Percentiles rank a stretch among this genome's conserved stretches.
These are phyloP conservation scores for Venturia oleaginea DNA, from an alignment of 2,329 filamentous ascomycete genomes.

Conservation along the genomic window DNA sequence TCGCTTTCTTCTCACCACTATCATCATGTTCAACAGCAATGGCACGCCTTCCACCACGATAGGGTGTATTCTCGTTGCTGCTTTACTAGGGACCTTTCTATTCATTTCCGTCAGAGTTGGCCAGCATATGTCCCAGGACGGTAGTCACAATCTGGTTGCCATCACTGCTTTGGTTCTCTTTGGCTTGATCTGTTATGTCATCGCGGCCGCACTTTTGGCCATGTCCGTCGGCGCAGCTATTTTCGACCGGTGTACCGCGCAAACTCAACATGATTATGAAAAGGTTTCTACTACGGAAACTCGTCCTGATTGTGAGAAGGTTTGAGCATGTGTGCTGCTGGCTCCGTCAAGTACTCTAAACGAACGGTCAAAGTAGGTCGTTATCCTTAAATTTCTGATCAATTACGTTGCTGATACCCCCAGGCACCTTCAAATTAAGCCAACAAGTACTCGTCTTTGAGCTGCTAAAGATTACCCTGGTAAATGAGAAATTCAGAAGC, in stretches of 20 bases:
- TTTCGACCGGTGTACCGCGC: not conserved
- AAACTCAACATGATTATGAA: not conserved
- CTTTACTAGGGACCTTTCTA: not conserved
- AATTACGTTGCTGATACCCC: no score
- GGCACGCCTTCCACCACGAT: not conserved
- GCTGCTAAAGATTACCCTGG: no score
- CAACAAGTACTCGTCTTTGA: no score
- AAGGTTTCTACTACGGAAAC: no score
- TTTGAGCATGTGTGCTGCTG: no score
- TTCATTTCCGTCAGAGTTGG: not conserved
- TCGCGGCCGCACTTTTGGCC: not conserved
- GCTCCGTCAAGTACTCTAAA: no score
- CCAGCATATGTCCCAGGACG: not conserved
- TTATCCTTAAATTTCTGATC: no score
- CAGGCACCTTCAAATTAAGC: no score
- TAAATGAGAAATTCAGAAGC: no score
- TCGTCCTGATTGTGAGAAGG: not conserved
- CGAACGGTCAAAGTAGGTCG: no score
- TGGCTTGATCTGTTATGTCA: not conserved
- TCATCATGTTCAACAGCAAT: not conserved
- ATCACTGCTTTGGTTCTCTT: not conserved
- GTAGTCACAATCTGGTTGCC: not conserved
- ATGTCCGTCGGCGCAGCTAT: not conserved
- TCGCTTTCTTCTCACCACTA: not conserved
- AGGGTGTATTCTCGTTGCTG: not conserved